Conservation (phyloP, 2,329 filamentous ascomycete genomes). For the Alternaria arbusti region DNA sequence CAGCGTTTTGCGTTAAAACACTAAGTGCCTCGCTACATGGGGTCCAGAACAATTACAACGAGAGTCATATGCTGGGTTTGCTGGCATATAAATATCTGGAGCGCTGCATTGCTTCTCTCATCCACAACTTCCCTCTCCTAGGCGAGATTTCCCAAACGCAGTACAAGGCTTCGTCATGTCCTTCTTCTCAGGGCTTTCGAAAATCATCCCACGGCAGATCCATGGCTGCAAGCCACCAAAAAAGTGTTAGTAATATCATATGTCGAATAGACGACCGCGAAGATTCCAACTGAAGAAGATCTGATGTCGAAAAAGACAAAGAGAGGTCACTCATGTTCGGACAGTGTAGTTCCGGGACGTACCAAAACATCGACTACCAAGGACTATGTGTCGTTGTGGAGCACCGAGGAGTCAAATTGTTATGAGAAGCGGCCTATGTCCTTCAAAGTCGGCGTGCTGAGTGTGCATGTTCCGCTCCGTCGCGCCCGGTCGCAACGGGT, state of each 20-base stretch:
- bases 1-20: neutral
- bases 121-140: accelerated
- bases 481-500: neutral
- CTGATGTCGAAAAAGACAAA: neutral
- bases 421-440: no score
- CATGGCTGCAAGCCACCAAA: neutral
- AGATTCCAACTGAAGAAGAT: neutral
- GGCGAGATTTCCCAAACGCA: no score
- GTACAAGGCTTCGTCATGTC: no score
- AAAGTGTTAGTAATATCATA: no score
- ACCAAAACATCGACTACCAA: accelerated
- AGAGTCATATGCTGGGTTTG: accelerated
- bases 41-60: accelerated
- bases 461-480: neutral
- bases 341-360: neutral
- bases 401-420: neutral
- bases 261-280: no score
- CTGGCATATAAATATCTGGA: neutral
- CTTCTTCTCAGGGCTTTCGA: neutral
- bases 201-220: no score
- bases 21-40: neutral
- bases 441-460: accelerated
- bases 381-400: neutral
- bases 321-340: neutral
- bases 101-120: accelerated